Conservation (phyloP, 305 asterid genomes). For the Rubia peregrina region DNA sequence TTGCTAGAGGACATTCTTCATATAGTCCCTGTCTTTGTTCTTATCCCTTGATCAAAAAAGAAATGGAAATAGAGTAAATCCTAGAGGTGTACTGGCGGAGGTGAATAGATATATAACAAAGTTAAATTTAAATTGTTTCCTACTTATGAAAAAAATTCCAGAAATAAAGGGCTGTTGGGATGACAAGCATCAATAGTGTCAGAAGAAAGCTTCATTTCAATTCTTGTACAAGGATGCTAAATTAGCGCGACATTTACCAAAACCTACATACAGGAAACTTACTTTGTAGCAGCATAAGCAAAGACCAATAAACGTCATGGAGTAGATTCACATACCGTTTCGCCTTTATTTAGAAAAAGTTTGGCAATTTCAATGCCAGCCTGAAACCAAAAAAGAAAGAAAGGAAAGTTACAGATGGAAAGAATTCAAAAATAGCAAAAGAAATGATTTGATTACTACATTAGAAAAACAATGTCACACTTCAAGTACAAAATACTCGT, state of each 20-base stretch:
- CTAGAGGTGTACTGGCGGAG: neutral
- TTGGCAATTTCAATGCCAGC: conserved; percentile 97
- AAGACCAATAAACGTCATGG: neutral
- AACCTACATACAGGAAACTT: neutral
- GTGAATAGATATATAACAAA: neutral
- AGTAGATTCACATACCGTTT: conserved; percentile 46
- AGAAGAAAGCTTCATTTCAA: neutral
- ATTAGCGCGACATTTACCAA: neutral
- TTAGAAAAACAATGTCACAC: conserved; percentile 6
- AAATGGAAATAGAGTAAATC: neutral
- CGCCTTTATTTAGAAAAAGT: conserved; percentile 82
- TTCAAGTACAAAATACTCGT: neutral
- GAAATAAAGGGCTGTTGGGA: neutral
- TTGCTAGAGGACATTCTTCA: neutral
- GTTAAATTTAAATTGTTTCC: too few species aligned
- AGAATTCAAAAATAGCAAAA: neutral
- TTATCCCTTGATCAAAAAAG: neutral
- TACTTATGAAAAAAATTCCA: neutral
- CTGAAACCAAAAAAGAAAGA: conserved; percentile 41
- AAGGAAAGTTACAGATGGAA: neutral
- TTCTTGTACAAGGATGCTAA: neutral
- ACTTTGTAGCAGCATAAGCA: neutral
- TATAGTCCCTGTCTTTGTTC: neutral
- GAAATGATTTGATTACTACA: neutral
- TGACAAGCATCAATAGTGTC: neutral